These are phyloP conservation scores for Periglandula ipomoeae DNA, from an alignment of 2,329 filamentous ascomycete genomes.

Conservation along the genomic window DNA sequence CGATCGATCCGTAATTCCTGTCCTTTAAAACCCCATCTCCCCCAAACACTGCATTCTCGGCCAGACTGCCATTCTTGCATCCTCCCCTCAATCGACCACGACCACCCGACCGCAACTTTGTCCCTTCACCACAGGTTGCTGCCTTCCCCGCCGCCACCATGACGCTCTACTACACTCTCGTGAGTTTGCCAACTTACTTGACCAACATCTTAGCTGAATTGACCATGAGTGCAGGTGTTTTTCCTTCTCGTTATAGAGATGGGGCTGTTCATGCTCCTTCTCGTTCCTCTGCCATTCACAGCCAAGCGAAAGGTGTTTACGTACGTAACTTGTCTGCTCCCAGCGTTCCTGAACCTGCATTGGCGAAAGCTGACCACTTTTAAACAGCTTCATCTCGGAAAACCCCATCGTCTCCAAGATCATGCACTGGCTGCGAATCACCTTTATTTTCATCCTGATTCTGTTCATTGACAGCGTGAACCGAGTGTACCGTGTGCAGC, in stretches of 20 bases:
- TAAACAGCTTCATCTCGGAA: conserved; percentile 77
- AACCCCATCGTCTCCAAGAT: conserved; percentile 78
- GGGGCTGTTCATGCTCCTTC: conserved; percentile 67
- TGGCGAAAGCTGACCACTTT: background rate
- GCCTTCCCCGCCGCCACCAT: conserved; percentile 28
- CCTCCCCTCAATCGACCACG: background rate
- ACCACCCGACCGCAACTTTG: background rate
- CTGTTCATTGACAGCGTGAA: conserved; percentile 95
- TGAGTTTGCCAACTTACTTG: conserved; percentile 26
- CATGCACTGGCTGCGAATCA: conserved; percentile 98
- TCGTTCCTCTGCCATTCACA: conserved; percentile 82
- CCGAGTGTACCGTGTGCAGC: conserved; percentile 91
- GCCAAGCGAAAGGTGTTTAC: conserved; percentile 77
- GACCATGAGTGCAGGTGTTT: conserved; percentile 56
- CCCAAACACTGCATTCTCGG: conserved; percentile 2
- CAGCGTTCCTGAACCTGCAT: background rate
- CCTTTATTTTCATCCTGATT: conserved; percentile 97
- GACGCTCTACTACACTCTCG: conserved; percentile 50
- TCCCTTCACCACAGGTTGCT: background rate
- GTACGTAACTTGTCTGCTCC: conserved; percentile 35
- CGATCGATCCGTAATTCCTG: background rate
- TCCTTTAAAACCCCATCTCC: background rate
- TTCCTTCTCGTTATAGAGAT: conserved; percentile 76
- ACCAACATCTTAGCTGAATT: no score
- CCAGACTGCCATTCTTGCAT: background rate